Percentiles rank a stretch among this genome's conserved stretches.
Conservation (phyloP, 169 alveolate genomes). For the Cryptosporidium ubiquitum region DNA sequence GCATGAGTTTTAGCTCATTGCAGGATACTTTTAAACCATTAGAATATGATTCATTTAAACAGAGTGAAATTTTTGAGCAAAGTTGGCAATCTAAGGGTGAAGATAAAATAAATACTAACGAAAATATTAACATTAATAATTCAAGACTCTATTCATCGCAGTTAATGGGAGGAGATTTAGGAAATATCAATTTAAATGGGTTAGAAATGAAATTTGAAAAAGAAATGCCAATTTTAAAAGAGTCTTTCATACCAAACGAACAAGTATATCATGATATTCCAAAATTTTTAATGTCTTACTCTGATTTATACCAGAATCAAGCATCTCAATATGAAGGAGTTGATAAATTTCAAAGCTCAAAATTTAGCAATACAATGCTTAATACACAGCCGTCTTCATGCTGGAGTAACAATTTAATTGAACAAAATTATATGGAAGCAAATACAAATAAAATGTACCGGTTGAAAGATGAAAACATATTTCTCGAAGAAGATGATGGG, state of each 20-base stretch:
- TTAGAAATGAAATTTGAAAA: slow-evolving; percentile 32
- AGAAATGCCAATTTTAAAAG: slow-evolving; percentile 2
- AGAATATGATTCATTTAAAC: slow-evolving; percentile 15
- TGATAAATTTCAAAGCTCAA: not conserved
- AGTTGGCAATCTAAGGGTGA: slow-evolving; percentile 13
- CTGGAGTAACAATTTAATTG: slow-evolving; percentile 36
- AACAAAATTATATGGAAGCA: slow-evolving; percentile 4
- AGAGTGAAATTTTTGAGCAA: slow-evolving; percentile 9
- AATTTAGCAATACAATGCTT: not conserved
- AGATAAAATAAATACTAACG: not conserved
- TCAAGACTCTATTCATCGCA: slow-evolving; percentile 14
- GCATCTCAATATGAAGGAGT: not conserved
- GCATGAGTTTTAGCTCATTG: slow-evolving; percentile 6
- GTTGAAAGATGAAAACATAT: not conserved
- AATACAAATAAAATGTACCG: not conserved
- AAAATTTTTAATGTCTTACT: slow-evolving; percentile 46
- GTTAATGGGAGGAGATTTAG: slow-evolving; percentile 8
- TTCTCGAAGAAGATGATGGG: slow-evolving; percentile 64
- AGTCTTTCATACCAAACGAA: not conserved
- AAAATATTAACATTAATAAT: not conserved
- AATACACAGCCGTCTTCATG: slow-evolving; percentile 1
- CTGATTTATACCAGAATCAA: slow-evolving; percentile 31
- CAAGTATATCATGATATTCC: slow-evolving; percentile 44
- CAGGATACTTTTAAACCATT: slow-evolving; percentile 29
- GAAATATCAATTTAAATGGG: slow-evolving; percentile 30